Evolutionary conservation across 1,139 yeast species (phyloP), one percentile per base, ranked within the genome.

Genomic region (Candida dubliniensis): DNA sequence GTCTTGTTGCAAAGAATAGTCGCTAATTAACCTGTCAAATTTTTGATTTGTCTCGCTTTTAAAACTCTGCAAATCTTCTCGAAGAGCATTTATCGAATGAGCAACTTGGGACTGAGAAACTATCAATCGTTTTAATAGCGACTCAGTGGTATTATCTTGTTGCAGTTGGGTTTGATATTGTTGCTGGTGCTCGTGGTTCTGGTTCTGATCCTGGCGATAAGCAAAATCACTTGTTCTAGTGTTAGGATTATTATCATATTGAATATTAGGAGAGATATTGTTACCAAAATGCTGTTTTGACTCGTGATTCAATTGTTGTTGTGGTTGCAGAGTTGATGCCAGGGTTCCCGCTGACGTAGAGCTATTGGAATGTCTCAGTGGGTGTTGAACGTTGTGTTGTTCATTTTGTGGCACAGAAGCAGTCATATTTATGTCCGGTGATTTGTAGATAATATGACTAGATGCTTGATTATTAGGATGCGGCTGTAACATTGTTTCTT

Each of bases 11-110:
- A 33, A 27, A 14, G 15, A 35, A 24, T 43, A 39, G 24, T 14
- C 30, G 34, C 41, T 38, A 7, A 25, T 23, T 24, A 55, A 41
- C 39, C 49, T 50, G 14, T 52, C 51, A 9, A 56, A 32, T 34
- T 46, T 49, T 11, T 41, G 24, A 6, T 49, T 45, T 10, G 53
- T 36, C 8, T 55, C 55, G 14, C 39, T 38, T 36, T 52, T 55
- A 36, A 55, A 56, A 15, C 45, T 42, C 31, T 50, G 34, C 36
- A 56, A 47, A 38, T 56, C 60, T 27, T 48, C 50, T 31, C 51
- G 46, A 30, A 56, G 45, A 27, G 51, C 55, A 31, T 46, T 47
- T 10, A 56, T 41, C 27, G 54, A 57, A 14, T 45, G 35, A 14
- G 25, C 41, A 31, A 49, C 51, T 31, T 44, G 47, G n/a, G 47